These are phyloP conservation scores for Quercus rubra DNA, from an alignment of 306 rosid genomes.

Conservation along the genomic window DNA sequence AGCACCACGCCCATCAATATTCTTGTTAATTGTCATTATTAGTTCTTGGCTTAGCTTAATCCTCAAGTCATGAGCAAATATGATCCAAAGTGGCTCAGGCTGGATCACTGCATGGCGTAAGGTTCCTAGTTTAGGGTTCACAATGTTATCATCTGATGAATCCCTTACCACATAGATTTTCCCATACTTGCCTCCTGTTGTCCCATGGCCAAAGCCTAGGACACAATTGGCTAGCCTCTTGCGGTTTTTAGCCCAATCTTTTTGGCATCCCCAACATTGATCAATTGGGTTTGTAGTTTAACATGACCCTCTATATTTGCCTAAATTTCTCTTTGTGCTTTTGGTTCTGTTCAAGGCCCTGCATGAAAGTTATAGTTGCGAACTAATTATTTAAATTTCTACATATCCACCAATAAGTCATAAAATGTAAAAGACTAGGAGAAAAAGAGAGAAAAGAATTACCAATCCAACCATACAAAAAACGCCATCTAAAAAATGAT, in stretches of 20 bases:
- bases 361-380: not conserved
- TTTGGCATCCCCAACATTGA: conserved; percentile 49
- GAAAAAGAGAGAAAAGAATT: not conserved
- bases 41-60: conserved; percentile 37
- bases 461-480: not conserved
- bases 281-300: conserved; percentile 43
- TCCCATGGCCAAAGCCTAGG: conserved; percentile 37
- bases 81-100: conserved; percentile 33
- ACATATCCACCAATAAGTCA: too few relatives aligned
- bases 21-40: conserved; percentile 37
- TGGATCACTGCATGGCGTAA: conserved; percentile 34
- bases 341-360: conserved; percentile 22
- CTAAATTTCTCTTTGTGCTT: conserved; percentile 28
- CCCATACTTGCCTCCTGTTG: conserved; percentile 50
- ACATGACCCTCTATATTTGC: conserved; percentile 18
- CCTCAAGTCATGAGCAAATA: conserved; percentile 29
- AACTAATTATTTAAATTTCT: not conserved
- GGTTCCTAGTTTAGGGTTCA: conserved; percentile 42
- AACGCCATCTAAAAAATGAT: not conserved
- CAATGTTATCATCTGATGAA: conserved; percentile 26
- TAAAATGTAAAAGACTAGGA: not conserved
- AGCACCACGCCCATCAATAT: conserved; percentile 52
- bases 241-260: conserved; percentile 38
- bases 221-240: conserved; percentile 44
- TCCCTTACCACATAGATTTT: conserved; percentile 33